A percentile compares a stretch with the other conserved stretches of the same genome.
Conservation (phyloP, 352 stramenopile genomes). For the Phytophthora ohioensis region DNA sequence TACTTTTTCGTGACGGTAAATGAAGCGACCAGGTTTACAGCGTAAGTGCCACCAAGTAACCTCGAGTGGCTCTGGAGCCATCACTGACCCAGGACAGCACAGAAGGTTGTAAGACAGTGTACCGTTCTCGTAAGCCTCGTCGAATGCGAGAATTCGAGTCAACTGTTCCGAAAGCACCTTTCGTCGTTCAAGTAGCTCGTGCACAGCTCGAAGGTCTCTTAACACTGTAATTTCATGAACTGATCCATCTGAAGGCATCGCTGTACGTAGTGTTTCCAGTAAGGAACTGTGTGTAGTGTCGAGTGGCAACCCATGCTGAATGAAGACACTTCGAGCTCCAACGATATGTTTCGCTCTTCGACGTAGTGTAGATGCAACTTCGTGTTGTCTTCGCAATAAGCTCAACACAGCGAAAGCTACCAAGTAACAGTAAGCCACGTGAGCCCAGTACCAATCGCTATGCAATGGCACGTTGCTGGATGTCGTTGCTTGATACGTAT, state of each 20-base stretch:
- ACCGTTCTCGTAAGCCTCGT: conserved; percentile 61
- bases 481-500: conserved; percentile 81
- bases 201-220: conserved; percentile 65
- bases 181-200: conserved; percentile 64
- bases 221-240: conserved; percentile 77
- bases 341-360: conserved; percentile 73
- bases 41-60: conserved; percentile 53
- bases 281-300: conserved; percentile 60
- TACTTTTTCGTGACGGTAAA: conserved; percentile 49
- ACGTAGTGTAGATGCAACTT: conserved; percentile 55
- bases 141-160: conserved; percentile 62
- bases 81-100: conserved; percentile 67
- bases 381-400: conserved; percentile 64
- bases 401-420: conserved; percentile 59
- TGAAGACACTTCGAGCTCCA: conserved; percentile 74
- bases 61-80: conserved; percentile 54
- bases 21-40: conserved; percentile 72
- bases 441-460: conserved; percentile 82
- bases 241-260: conserved; percentile 43
- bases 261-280: conserved; percentile 44
- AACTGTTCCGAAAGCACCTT: conserved; percentile 55
- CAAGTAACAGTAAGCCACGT: conserved; percentile 83
- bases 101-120: conserved; percentile 75
- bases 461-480: conserved; percentile 84
- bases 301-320: conserved; percentile 65